Evolutionary conservation across 345 rosid species (phyloP), one percentile per base, ranked within the genome.

Genomic region (Hibiscus tridactylites): DNA sequence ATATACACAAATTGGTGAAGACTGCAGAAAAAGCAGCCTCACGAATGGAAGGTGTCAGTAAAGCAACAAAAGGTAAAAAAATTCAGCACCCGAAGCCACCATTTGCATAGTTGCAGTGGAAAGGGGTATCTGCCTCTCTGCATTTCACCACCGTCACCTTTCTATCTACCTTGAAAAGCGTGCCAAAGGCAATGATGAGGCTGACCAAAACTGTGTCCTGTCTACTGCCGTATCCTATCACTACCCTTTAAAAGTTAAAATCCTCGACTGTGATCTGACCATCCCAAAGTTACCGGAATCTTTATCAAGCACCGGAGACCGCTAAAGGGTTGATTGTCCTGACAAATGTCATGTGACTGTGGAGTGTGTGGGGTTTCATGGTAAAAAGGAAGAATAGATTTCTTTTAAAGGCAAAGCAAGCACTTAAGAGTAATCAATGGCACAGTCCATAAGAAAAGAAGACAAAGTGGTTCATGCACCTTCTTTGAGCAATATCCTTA

Each of bases 291-390:
- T 44, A 33, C 60, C 37, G 66, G 73, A 74, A 73, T 73, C 63
- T 59, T 19, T 16, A 39, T 12, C 61, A n/a, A 72, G 47, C 47
- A 44, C 47, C 47, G 47, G 47, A 10, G 47, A 44, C 47, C 11
- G 39, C 72, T 65, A 13, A 65, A 26, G 24, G 70, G 29, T 35
- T 68, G 28, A 16, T 59, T 12, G 11, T 31, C 68, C 77, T 68
- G 77, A 68, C 77, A 50, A 17, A 44, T 10, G 47, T 44, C 47
- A 44, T 44, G 47, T 9, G 47, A 44, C 47, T 44, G 12, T 29
- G 59, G 59, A 47, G 50, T 74, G 73, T 74, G 77, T 67, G 73
- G 77, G 77, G 73, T 47, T 68, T 28, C 68, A 53, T 24, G 54
- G 63, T 65, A 52, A 50, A 50, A 33, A 68, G 17, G 5, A 21